These are phyloP conservation scores for Corynespora cassiicola DNA, from an alignment of 2,329 filamentous ascomycete genomes.

Conservation along the genomic window DNA sequence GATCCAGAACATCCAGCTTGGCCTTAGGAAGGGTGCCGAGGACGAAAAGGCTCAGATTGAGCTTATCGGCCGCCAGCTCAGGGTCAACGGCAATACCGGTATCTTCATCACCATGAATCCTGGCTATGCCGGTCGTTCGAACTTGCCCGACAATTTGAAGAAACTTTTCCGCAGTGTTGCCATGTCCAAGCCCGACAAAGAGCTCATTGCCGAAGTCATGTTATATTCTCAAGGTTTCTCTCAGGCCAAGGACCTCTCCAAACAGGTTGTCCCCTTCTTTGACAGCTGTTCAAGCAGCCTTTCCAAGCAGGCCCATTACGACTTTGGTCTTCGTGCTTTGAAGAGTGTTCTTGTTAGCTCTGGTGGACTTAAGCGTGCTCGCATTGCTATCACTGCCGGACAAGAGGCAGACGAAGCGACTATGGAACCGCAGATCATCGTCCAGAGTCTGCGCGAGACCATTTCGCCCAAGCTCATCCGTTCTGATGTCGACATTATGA, in stretches of 20 bases:
- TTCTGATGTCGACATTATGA: conserved; percentile 88
- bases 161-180: conserved; percentile 99
- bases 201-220: conserved; percentile 99
- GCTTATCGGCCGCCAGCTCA: conserved; percentile 86
- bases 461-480: conserved; percentile 97
- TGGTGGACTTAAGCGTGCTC: conserved; percentile 88
- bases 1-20: conserved; percentile 98
- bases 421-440: conserved; percentile 95
- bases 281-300: conserved; percentile 82
- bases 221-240: conserved; percentile 99
- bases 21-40: conserved; percentile 81
- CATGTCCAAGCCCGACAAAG: conserved; percentile 99
- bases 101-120: conserved; percentile 99
- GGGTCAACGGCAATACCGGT: conserved; percentile 90
- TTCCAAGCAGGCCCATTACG: conserved; percentile 98
- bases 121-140: conserved; percentile 96
- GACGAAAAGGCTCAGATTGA: conserved; percentile 91
- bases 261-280: conserved; percentile 98
- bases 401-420: conserved; percentile 70
- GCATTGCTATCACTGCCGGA: conserved; percentile 67
- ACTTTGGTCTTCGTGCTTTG: conserved; percentile 95
- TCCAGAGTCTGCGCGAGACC: conserved; percentile 97
- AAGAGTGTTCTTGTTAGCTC: conserved; percentile 99
- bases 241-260: conserved; percentile 90
- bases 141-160: conserved; percentile 98